phyloP scores from a whole-genome alignment of 768 basidiomycete genomes.

The Amanita polypyramis region DNA sequence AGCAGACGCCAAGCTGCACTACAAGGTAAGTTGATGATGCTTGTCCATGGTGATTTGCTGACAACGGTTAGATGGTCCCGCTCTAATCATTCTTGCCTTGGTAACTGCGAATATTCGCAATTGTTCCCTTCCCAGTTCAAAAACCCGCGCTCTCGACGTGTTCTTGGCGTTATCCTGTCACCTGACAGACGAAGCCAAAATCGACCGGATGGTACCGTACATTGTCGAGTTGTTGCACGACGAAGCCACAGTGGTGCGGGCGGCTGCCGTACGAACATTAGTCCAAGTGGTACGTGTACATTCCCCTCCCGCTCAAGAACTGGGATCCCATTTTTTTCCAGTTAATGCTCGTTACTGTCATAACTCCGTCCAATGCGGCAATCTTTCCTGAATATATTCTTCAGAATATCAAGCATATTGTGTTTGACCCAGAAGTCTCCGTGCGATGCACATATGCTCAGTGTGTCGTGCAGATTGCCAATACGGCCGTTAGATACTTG shows the following conservation, averaged over 20 bases:
- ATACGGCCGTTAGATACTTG: constrained; percentile 77
- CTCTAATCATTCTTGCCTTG: constrained; percentile 79
- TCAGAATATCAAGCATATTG: constrained; percentile 77
- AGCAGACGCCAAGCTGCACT: constrained; percentile 39
- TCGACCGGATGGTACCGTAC: constrained; percentile 90
- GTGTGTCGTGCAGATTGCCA: constrained; percentile 75
- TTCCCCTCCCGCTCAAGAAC: not conserved
- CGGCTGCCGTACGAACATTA: constrained; percentile 64
- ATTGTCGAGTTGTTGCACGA: constrained; percentile 84
- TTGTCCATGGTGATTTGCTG: not conserved
- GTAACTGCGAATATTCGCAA: constrained; percentile 86
- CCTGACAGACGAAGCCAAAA: constrained; percentile 88
- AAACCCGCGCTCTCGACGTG: constrained; percentile 76
- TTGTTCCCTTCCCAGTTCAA: constrained; percentile 76
- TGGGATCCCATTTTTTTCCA: constrained; percentile 9
- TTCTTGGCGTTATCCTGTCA: constrained; percentile 73
- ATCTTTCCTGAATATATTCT: constrained; percentile 96
- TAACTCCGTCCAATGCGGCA: constrained; percentile 70
- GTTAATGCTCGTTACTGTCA: constrained; percentile 56
- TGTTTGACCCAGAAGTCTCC: constrained; percentile 77
- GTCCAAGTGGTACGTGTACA: constrained; percentile 64
- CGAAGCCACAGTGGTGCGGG: constrained; percentile 75
- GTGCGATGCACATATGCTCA: constrained; percentile 74
- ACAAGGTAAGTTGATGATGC: constrained; percentile 38
- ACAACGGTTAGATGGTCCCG: constrained; percentile 61